Percentiles rank a stretch among this genome's conserved stretches.
phyloP scores from a whole-genome alignment of 163 green algal species.

The Smithsoniella earleae region DNA sequence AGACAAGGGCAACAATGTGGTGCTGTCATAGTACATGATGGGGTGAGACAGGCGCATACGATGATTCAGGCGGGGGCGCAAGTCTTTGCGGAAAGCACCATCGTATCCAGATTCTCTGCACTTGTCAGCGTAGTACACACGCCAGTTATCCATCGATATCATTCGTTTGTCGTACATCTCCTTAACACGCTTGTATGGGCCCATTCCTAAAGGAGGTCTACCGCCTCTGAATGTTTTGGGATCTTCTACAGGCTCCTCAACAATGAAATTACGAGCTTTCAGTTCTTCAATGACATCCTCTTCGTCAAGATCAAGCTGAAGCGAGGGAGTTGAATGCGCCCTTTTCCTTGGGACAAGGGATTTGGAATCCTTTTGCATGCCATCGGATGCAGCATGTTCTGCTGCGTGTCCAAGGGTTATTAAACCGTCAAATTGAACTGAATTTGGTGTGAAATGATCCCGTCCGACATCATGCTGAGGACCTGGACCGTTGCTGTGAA shows the following conservation, averaged over 20 bases:
- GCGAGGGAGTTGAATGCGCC: background rate
- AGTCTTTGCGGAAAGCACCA: conserved; percentile 20
- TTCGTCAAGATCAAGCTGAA: conserved; percentile 24
- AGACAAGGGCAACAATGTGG: too few relatives aligned
- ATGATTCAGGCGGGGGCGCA: conserved; percentile 23
- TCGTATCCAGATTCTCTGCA: conserved; percentile 24
- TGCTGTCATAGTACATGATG: too few relatives aligned
- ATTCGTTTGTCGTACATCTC: conserved; percentile 28
- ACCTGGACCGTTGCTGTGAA: background rate
- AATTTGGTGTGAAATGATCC: background rate
- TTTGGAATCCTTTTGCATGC: conserved; percentile 1
- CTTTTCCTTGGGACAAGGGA: conserved; percentile 7
- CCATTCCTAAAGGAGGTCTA: conserved; percentile 17
- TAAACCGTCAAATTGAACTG: conserved; percentile 9
- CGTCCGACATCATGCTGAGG: background rate
- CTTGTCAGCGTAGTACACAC: conserved; percentile 28
- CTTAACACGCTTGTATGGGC: conserved; percentile 29
- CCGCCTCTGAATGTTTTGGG: conserved; percentile 23
- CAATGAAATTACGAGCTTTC: background rate
- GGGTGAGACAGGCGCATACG: background rate
- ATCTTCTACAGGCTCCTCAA: conserved; percentile 19
- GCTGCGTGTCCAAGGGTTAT: conserved; percentile 20
- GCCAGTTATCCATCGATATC: conserved; percentile 23
- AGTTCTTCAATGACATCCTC: conserved; percentile 17
- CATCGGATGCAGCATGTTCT: conserved; percentile 22